A percentile compares a stretch with the other conserved stretches of the same genome.
phyloP scores from a whole-genome alignment of 768 basidiomycete species.

The Leccinum aurantiacum region DNA sequence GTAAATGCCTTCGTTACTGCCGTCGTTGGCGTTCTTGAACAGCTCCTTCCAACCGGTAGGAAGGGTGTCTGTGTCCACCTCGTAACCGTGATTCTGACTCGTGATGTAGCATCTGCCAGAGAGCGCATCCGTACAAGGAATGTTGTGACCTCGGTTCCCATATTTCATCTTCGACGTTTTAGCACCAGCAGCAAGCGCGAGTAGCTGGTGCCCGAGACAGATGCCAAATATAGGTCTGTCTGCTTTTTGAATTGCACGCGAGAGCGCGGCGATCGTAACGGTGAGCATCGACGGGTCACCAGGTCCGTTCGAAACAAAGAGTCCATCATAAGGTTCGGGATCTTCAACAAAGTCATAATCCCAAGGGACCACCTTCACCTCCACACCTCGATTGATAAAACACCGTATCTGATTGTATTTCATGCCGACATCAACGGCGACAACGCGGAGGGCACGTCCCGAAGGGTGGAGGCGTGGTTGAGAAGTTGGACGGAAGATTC shows the following conservation, averaged over 20 bases:
- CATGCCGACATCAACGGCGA: conserved; percentile 98
- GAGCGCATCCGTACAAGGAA: conserved; percentile 92
- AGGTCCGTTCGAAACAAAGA: conserved; percentile 97
- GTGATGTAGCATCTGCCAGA: conserved; percentile 99
- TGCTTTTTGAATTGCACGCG: conserved; percentile 64
- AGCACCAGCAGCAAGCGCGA: conserved; percentile 93
- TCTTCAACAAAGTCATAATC: conserved; percentile 88
- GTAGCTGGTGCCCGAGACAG: conserved; percentile 95
- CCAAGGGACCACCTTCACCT: conserved; percentile 98
- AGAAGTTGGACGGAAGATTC: conserved; percentile 62
- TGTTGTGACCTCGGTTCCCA: conserved; percentile 98
- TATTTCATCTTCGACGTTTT: conserved; percentile 99
- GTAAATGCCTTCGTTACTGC: conserved; percentile 97
- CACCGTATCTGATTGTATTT: conserved; percentile 99
- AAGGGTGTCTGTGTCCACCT: conserved; percentile 82
- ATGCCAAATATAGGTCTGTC: conserved; percentile 95
- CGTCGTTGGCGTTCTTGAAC: conserved; percentile 96
- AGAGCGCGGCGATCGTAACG: conserved; percentile 66
- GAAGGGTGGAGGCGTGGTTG: conserved; percentile 69
- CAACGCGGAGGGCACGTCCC: conserved; percentile 76
- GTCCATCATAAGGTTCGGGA: conserved; percentile 81
- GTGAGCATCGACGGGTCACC: conserved; percentile 90
- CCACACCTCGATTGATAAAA: conserved; percentile 88
- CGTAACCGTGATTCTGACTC: conserved; percentile 97
- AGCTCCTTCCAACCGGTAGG: conserved; percentile 89